Base-by-base conservation (phyloP, 2,329 filamentous ascomycete species). In the Alternaria brassicicola region DNA sequence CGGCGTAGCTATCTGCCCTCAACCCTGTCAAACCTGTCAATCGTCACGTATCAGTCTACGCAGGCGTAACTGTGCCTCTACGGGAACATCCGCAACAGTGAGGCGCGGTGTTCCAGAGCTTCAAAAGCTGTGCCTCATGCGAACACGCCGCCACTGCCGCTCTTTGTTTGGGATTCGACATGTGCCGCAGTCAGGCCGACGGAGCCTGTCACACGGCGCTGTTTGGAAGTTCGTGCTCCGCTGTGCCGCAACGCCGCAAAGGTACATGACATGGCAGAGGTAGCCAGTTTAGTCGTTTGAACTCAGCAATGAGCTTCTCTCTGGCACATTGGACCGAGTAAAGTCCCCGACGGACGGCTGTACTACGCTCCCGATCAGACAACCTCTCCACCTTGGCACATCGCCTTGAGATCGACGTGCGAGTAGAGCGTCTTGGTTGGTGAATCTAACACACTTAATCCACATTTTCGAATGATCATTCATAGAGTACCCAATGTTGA, bases 51-150 rank as follows among this genome's bases (percentile, higher is more conserved):
- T 42, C n/a, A 28, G 13, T 39, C 8, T 38, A 46, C 19, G n/a
- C 13, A 30, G 39, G 23, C 19, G 25, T 23, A 35, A 33, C 33
- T 36, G 19, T 46, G 45, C 31, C 56, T 28, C 21, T 25, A 36
- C 56, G 56, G 56, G 56, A 50, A 36, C 38, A 21, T 50, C 56
- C 56, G 56, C 45, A 31, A 26, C 21, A 39, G 33, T 50, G n/a
- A 35, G 36, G 43, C 50, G 36, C 38, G 38, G 56, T 52, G 45
- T 43, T 45, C 45, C 45, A 38, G 39, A 21, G 38, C 45, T 50
- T 51, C 30, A 55, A 25, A 55, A 19, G 39, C 56, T 50, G 51
- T 55, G 51, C 51, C 56, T 50, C 33, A 48, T 35, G 51, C 51
- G 21, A 43, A 50, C 31, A 33, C 25, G 42, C 36, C 51, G 56